A percentile compares a stretch with the other conserved stretches of the same genome.
Evolutionary conservation across 2,329 filamentous ascomycete species (phyloP).

Genomic region (Fonsecaea nubica): DNA sequence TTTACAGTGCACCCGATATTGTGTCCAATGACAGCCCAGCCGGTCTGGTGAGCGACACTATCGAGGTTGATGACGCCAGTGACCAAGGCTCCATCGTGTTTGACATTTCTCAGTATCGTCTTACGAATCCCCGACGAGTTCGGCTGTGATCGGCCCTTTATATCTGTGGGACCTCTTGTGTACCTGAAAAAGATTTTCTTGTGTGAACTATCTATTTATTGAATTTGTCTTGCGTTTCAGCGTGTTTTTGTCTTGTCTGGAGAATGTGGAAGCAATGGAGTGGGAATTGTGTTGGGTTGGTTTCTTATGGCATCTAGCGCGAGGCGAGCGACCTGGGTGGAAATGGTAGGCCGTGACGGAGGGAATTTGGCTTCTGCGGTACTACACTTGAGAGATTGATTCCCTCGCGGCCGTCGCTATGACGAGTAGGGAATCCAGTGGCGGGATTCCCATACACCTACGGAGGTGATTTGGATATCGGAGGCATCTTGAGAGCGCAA

Average conservation of each 20-base stretch:
- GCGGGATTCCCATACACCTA: not conserved
- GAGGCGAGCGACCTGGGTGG: not conserved
- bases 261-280: conserved; percentile 16
- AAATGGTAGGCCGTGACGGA: not conserved
- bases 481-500: not conserved
- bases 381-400: not conserved
- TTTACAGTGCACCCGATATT: conserved; percentile 24
- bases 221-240: conserved; percentile 17
- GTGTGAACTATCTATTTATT: conserved; percentile 15
- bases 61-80: conserved; percentile 39
- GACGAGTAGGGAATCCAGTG: not conserved
- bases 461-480: not conserved
- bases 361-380: conserved; percentile 12
- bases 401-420: not conserved
- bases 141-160: conserved; percentile 15
- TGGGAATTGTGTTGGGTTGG: conserved; percentile 10
- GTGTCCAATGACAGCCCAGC: conserved; percentile 2
- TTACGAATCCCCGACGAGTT: conserved; percentile 31
- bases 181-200: conserved; percentile 14
- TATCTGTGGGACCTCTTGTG: not conserved
- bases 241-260: conserved; percentile 23
- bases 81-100: conserved; percentile 36
- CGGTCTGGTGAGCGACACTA: conserved; percentile 26
- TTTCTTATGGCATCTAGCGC: conserved; percentile 1
- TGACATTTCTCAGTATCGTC: conserved; percentile 35